Percentiles rank a stretch among this genome's conserved stretches.
Conservation (phyloP, 2,329 filamentous ascomycete species). For the Laburnicola sp. region DNA sequence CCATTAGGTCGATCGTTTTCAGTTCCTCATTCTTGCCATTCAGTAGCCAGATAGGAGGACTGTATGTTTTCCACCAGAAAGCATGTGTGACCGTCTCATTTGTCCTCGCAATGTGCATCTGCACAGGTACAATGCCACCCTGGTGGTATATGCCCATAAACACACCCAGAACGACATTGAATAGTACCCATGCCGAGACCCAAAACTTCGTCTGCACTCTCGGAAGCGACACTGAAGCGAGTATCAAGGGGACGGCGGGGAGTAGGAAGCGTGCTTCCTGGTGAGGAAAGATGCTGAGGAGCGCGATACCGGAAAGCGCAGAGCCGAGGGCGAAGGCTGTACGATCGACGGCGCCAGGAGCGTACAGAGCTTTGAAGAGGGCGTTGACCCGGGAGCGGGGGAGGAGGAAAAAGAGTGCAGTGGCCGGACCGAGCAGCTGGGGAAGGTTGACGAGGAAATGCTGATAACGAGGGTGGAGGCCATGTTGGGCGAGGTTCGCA, state of each 20-base stretch:
- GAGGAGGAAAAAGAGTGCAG: constrained; percentile 54
- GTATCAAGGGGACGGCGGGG: constrained; percentile 73
- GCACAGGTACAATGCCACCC: constrained; percentile 74
- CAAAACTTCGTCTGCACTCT: constrained; percentile 55
- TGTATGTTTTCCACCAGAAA: constrained; percentile 86
- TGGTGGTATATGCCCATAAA: constrained; percentile 84
- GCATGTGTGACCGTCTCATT: constrained; percentile 66
- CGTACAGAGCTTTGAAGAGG: no score
- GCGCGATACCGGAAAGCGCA: constrained; percentile 70
- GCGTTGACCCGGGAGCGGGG: constrained; percentile 49
- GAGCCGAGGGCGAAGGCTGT: constrained; percentile 65
- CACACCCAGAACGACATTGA: constrained; percentile 68
- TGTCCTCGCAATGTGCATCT: constrained; percentile 73
- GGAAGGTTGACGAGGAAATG: constrained; percentile 57
- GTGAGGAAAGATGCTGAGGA: constrained; percentile 75
- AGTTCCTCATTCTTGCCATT: constrained; percentile 74
- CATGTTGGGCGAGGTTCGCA: constrained; percentile 56
- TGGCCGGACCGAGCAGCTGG: constrained; percentile 56
- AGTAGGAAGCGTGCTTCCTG: constrained; percentile 80
- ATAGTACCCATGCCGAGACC: constrained; percentile 66
- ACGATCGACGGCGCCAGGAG: no score
- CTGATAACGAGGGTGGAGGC: constrained; percentile 57
- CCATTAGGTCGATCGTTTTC: constrained; percentile 74
- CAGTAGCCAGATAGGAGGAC: constrained; percentile 77
- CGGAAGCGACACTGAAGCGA: constrained; percentile 72